phyloP scores from a whole-genome alignment of 106 monocot species.

The Dactylorhiza incarnata region DNA sequence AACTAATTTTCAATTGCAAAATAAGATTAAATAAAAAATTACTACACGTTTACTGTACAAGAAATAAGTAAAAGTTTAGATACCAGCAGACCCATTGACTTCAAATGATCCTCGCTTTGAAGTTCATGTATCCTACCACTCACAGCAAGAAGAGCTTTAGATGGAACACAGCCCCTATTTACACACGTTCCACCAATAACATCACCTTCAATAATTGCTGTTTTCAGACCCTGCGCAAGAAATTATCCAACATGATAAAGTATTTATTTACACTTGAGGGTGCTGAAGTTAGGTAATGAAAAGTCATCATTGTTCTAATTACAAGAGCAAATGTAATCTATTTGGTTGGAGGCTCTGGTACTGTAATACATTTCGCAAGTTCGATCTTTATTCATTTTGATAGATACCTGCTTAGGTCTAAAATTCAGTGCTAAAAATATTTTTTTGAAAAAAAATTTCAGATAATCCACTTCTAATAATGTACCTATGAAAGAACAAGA shows the following conservation, averaged over 20 bases:
- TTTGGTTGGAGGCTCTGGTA: background rate
- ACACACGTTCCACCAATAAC: conserved; percentile 97
- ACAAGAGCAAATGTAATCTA: background rate
- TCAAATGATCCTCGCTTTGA: conserved; percentile 85
- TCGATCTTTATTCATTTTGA: background rate
- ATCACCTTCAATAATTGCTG: conserved; percentile 92
- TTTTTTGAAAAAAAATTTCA: background rate
- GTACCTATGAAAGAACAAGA: background rate
- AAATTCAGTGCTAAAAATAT: background rate
- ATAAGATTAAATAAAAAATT: background rate
- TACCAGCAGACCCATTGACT: conserved; percentile 87
- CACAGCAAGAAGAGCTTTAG: conserved; percentile 98
- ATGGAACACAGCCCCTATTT: conserved; percentile 97
- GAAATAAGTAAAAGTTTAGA: background rate
- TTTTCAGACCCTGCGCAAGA: conserved; percentile 71
- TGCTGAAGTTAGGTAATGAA: background rate
- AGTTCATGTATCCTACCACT: conserved; percentile 96
- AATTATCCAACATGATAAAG: background rate
- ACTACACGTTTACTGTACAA: background rate
- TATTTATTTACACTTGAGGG: background rate
- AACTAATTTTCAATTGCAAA: background rate
- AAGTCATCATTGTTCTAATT: background rate
- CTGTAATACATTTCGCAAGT: background rate
- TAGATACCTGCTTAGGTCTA: background rate
- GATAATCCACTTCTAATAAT: background rate